Conservation (phyloP, 78 protist genomes). For the Dictyostelium brefeldianum region DNA sequence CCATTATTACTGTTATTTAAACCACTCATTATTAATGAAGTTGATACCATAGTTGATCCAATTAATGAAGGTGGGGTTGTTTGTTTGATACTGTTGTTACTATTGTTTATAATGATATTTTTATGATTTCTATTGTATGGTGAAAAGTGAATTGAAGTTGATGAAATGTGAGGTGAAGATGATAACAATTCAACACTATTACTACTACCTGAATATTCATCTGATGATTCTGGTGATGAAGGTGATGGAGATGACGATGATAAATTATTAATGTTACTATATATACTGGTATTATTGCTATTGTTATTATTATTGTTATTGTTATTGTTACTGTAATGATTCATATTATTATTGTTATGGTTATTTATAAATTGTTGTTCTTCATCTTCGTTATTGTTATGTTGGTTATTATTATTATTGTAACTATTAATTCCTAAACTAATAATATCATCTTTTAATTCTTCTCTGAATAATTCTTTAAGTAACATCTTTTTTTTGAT, state of each 20-base stretch:
- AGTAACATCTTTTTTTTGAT: not conserved
- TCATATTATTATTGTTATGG: not conserved
- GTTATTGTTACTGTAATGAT: not conserved
- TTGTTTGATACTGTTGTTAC: not conserved
- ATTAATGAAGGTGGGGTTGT: not conserved
- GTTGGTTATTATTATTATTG: not conserved
- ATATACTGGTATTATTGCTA: not conserved
- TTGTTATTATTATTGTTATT: constrained; percentile 6
- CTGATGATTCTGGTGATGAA: not conserved
- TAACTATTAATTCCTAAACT: not conserved
- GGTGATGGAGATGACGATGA: not conserved
- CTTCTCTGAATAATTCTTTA: not conserved
- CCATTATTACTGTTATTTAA: not conserved
- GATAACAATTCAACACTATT: not conserved
- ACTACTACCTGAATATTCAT: not conserved
- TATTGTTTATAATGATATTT: not conserved
- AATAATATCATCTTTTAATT: not conserved
- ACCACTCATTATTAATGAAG: constrained; percentile 5
- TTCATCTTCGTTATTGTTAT: not conserved
- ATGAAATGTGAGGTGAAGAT: not conserved
- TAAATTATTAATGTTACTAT: not conserved
- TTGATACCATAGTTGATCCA: not conserved
- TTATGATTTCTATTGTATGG: constrained; percentile 4
- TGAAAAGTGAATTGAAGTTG: not conserved
- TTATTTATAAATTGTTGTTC: not conserved